Evolutionary conservation across 805 yeast species (phyloP).

Genomic region (Nakazawaea ernobii): DNA sequence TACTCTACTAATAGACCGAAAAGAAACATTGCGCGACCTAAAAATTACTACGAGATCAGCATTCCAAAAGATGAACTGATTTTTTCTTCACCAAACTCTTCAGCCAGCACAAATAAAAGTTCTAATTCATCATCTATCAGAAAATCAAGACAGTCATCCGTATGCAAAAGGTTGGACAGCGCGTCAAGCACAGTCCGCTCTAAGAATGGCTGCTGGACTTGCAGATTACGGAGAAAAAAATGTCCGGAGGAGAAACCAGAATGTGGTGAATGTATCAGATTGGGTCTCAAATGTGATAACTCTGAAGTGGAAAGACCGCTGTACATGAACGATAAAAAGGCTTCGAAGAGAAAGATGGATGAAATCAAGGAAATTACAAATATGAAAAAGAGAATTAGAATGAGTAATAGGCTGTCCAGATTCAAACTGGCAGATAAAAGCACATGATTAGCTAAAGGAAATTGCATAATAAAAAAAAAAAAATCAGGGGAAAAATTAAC

Average conservation of each 20-base stretch:
- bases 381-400: constrained; percentile 28
- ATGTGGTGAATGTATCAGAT: constrained; percentile 52
- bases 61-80: neutral
- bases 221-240: constrained; percentile 65
- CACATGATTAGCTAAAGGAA: too few species aligned
- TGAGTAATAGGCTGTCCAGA: constrained; percentile 1
- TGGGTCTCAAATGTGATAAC: constrained; percentile 55
- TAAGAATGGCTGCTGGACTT: constrained; percentile 73
- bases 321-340: constrained; percentile 40
- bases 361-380: constrained; percentile 42
- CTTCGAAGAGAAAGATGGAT: constrained; percentile 40
- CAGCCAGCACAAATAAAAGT: neutral
- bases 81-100: neutral
- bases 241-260: constrained; percentile 62
- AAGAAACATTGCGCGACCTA: constrained; percentile 1
- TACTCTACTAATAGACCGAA: constrained; percentile 16
- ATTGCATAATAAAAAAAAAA: too few species aligned
- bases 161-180: neutral
- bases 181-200: constrained; percentile 31
- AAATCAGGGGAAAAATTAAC: too few species aligned
- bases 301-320: constrained; percentile 45
- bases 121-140: neutral
- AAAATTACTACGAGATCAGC: neutral
- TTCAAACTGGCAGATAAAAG: neutral
- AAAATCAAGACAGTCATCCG: neutral